Evolutionary conservation across 345 rosid species (phyloP), one percentile per base, ranked within the genome.

Genomic region (Acer yangbiense): DNA sequence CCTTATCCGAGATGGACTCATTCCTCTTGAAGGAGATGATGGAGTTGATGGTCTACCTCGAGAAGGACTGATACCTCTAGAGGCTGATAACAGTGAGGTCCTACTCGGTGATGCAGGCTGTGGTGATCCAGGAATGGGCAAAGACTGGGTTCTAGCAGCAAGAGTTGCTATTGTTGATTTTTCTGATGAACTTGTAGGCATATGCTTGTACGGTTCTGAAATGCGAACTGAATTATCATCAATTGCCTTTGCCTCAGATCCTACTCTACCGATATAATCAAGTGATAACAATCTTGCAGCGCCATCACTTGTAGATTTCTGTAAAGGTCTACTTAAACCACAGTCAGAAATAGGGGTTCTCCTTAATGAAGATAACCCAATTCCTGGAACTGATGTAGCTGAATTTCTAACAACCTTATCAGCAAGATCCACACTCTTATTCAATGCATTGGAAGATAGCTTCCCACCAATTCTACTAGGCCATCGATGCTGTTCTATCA

Each of bases 401-500:
- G 82, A 44, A 60, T 72, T 75, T 86, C 87, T 85, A 25, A 83
- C 70, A 41, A 81, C 82, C 86, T 83, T 91, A 76, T 88, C 92
- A 13, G 82, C 80, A 76, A 88, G 87, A 90, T 91, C 97, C 79
- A 82, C 83, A 85, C 88, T 89, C 85, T 79, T 85, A 76, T 79
- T 83, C 62, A 81, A 77, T 27, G 91, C 81, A 88, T 76, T 89
- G 46, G 90, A 79, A 77, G 85, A 80, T 64, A 88, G 68, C 83
- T 82, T 91, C 66, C 90, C 93, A 73, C 93, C 89, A 50, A 86
- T 80, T 89, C 95, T 88, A 83, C 95, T 88, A 67, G 99, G 95
- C 98, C 98, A 94, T 29, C 94, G 87, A 83, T 89, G 99, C 77
- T 96, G 99, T 79, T 92, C 98, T 68, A 92, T 91, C 82, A 92